Conservation (phyloP, 345 rosid species). For the Triadica sebifera region DNA sequence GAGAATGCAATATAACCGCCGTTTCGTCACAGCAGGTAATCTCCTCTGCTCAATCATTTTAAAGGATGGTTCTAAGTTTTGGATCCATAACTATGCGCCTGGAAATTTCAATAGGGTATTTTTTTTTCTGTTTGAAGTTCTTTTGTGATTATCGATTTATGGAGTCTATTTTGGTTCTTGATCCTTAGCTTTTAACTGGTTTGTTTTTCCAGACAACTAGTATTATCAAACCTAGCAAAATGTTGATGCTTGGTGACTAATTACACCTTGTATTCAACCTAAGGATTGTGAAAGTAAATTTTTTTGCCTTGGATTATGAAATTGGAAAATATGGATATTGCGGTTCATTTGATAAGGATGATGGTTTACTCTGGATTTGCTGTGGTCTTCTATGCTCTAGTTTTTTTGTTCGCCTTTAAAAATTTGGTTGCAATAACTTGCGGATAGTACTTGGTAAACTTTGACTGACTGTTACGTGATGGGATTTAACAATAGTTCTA, state of each 20-base stretch:
- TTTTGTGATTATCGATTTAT: background rate
- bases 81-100: background rate
- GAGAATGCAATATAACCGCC: slow-evolving; percentile 85
- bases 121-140: background rate
- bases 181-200: background rate
- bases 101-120: background rate
- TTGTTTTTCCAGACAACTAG: background rate
- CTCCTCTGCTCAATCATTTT: background rate
- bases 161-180: background rate
- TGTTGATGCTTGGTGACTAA: background rate
- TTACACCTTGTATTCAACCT: no score
- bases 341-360: no score
- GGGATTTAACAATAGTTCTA: no score
- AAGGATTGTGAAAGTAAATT: no score
- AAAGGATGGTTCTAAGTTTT: background rate
- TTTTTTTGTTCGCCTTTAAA: background rate
- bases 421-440: background rate
- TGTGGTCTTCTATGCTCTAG: background rate
- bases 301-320: no score
- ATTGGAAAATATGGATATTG: no score
- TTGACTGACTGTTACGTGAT: no score
- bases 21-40: slow-evolving; percentile 85
- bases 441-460: no score
- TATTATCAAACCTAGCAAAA: background rate
- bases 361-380: no score